A percentile compares a stretch with the other conserved stretches of the same genome.
phyloP scores from a whole-genome alignment of 208 protist species.

The Entamoeba invadens region DNA sequence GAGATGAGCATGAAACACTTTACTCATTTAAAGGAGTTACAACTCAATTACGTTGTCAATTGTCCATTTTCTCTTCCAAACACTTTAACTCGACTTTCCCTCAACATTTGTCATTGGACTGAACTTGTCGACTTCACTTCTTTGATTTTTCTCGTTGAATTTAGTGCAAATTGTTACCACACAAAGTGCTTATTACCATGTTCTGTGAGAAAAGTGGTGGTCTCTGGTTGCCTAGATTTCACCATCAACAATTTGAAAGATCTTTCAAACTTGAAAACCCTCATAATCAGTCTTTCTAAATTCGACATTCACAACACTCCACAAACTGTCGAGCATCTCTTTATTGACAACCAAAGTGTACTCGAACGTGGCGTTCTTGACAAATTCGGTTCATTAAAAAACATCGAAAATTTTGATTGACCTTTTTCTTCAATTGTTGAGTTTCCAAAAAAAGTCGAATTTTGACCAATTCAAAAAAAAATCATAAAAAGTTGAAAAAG shows the following conservation, averaged over 20 bases:
- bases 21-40: not conserved
- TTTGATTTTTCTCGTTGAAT: not conserved
- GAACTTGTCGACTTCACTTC: not conserved
- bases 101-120: not conserved
- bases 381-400: not conserved
- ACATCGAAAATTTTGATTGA: not conserved
- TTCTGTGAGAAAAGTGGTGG: not conserved
- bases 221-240: not conserved
- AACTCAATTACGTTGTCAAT: not conserved
- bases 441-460: not conserved
- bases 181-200: not conserved
- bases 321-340: not conserved
- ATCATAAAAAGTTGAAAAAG: not conserved
- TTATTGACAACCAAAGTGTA: not conserved
- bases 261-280: not conserved
- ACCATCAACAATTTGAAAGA: not conserved
- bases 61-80: not conserved
- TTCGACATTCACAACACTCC: not conserved
- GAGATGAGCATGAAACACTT: not conserved
- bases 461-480: not conserved
- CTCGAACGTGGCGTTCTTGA: not conserved
- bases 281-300: not conserved
- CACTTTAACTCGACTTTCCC: not conserved
- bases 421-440: not conserved
- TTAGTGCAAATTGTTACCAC: not conserved